Evolutionary conservation across 169 alveolate genomes (phyloP).

Genomic region (Eimeria tenella): DNA sequence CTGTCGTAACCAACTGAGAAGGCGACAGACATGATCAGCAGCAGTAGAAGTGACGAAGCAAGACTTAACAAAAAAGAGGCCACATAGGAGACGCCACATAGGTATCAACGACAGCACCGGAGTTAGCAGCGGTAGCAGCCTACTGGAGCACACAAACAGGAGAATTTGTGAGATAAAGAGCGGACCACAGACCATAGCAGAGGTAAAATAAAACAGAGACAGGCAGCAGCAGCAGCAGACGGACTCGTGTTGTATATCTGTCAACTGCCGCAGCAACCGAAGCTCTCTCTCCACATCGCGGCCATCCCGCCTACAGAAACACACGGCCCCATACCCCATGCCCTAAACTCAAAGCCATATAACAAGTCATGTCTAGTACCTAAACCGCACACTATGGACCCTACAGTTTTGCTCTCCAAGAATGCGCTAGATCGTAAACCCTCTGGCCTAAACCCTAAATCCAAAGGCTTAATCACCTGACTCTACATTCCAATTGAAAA

Average conservation of each 20-base stretch:
- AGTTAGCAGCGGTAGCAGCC: not conserved
- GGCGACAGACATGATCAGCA: not conserved
- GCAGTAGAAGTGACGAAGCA: not conserved
- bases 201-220: not conserved
- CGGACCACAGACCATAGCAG: not conserved
- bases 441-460: not conserved
- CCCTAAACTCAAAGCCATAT: not conserved
- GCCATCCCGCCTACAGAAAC: constrained; percentile 13
- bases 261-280: constrained; percentile 64
- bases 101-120: not conserved
- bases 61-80: not conserved
- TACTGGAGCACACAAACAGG: not conserved
- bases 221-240: not conserved
- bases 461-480: not conserved
- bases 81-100: not conserved
- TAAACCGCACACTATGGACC: not conserved
- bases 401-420: not conserved
- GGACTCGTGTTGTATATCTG: constrained; percentile 74
- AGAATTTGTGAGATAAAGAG: not conserved
- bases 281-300: constrained; percentile 74
- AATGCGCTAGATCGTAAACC: not conserved
- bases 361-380: not conserved
- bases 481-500: no score
- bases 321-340: not conserved
- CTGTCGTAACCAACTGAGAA: not conserved